A percentile compares a stretch with the other conserved stretches of the same genome.
phyloP scores from a whole-genome alignment of 2,329 filamentous ascomycete genomes.

The Colletotrichum tropicicola region DNA sequence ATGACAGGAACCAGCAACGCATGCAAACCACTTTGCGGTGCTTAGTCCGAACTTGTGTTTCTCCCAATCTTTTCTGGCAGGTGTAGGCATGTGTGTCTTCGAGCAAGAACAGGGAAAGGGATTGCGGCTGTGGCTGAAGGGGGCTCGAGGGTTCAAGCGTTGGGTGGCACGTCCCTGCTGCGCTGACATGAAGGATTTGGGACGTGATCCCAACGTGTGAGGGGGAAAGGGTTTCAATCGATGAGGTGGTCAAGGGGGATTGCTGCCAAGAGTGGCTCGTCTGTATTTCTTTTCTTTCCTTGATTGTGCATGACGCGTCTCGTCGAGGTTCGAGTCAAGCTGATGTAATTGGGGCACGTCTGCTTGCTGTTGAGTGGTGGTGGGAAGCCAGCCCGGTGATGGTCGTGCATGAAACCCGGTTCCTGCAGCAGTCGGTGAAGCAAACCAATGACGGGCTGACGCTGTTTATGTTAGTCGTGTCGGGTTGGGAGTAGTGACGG shows the following conservation, averaged over 20 bases:
- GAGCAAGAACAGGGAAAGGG: not conserved
- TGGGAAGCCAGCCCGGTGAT: not conserved
- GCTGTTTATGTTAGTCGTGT: slow-evolving; percentile 13
- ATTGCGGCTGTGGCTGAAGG: slow-evolving; percentile 3
- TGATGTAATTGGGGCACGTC: slow-evolving; percentile 12
- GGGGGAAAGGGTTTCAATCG: not conserved
- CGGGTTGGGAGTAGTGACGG: not conserved
- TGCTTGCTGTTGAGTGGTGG: not conserved
- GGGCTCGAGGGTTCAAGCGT: not conserved
- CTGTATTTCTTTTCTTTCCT: not conserved
- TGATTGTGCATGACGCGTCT: slow-evolving; percentile 11
- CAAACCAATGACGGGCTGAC: not conserved
- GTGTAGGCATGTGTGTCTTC: too few species aligned
- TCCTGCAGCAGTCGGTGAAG: slow-evolving; percentile 25
- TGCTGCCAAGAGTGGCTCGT: slow-evolving; percentile 1
- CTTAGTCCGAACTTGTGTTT: slow-evolving; percentile 16
- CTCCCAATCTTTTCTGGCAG: not conserved
- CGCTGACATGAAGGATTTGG: slow-evolving; percentile 4
- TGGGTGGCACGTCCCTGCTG: not conserved
- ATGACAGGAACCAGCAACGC: not conserved
- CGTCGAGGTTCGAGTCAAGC: slow-evolving; percentile 8
- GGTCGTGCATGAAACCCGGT: slow-evolving; percentile 24
- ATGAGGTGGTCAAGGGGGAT: not conserved
- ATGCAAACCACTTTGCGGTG: not conserved
- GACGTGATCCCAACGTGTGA: not conserved